Evolutionary conservation across 139 green algal genomes (phyloP).

Genomic region (Chlamydomonas applanata): DNA sequence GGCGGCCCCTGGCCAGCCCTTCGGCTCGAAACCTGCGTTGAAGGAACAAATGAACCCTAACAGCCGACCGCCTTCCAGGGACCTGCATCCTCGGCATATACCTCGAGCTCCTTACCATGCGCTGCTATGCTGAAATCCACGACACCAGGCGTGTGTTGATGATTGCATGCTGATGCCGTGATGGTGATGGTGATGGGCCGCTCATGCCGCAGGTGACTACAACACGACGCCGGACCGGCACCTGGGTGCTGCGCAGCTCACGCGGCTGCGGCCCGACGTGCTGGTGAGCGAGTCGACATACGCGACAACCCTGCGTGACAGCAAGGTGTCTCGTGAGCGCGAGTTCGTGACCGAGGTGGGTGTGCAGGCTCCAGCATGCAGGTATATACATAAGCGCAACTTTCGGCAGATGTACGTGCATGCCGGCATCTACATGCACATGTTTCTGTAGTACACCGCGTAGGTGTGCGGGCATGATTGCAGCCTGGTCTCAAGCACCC

Average conservation of each 20-base stretch:
- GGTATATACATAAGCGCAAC: neutral
- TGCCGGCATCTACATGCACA: neutral
- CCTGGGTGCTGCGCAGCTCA: conserved; percentile 48
- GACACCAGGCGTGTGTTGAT: too few species aligned
- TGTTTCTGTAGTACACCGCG: neutral
- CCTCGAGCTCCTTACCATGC: too few species aligned
- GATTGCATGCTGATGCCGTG: too few species aligned
- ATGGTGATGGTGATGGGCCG: too few species aligned
- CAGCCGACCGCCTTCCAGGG: too few species aligned
- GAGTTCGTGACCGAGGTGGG: conserved; percentile 48
- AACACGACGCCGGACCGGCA: conserved; percentile 69
- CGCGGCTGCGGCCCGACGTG: conserved; percentile 52
- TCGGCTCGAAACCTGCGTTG: too few species aligned
- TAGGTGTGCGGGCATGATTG: neutral
- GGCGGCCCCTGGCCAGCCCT: too few species aligned
- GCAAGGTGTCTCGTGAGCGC: conserved; percentile 46
- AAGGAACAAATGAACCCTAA: too few species aligned
- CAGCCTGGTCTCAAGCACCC: neutral
- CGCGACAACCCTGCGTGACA: conserved; percentile 62
- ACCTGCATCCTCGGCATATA: too few species aligned
- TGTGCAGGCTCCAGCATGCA: neutral
- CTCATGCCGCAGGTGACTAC: conserved; percentile 59
- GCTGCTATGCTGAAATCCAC: too few species aligned
- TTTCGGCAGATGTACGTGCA: neutral
- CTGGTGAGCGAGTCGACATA: conserved; percentile 76